Base-by-base conservation (phyloP, 23 red algal species). In the Gracilaria domingensis region DNA sequence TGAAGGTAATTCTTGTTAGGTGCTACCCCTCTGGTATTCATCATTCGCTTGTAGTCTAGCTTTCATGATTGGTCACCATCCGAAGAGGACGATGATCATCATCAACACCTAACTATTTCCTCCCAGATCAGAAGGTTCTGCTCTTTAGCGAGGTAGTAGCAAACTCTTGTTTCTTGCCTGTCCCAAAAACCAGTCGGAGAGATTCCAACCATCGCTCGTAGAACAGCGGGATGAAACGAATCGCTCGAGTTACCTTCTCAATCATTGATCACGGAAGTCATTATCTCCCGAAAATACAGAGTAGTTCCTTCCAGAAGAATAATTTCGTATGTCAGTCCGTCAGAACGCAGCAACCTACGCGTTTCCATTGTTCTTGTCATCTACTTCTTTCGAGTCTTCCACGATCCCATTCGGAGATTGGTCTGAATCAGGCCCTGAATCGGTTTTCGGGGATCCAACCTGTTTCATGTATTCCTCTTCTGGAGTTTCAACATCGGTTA, bases 401-500 rank as follows among this genome's bases (percentile, higher is more conserved):
- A 37, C 8, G 0, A 69, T 69, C 18, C 64, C 64, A 14, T 69
- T 69, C 39, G 72, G 72, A 50, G 72, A 77, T 30, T 77, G 40
- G 12, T 77, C 72, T 51, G 72, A 77, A 13, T 51, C 72, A 39
- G 23, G 40, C 4, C 40, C 40, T 20, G 72, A 77, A 49, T 77
- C 72, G 30, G 72, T 51, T 25, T 49, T 45, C 11, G 72, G 72
- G 23, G 30, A 8, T 29, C 72, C 72, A 6, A 77, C 38, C 45
- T 28, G 50, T 40, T 82, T 1, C 79, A 82, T 82, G 79, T 82
- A 82, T 23, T 82, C 66, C 37, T 59, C 66, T 45, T 87, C 84
- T 23, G 65, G 40, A 60, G 64, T 72, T 37, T 87, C 44, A 47
- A 70, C 84, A 57, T 71, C 67, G 8, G 23, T 48, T 34, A 87